Percentiles rank a stretch among this genome's conserved stretches.
These are phyloP conservation scores for Entomortierella beljakovae DNA, from an alignment of 192 early-diverging fungal genomes.

Conservation along the genomic window DNA sequence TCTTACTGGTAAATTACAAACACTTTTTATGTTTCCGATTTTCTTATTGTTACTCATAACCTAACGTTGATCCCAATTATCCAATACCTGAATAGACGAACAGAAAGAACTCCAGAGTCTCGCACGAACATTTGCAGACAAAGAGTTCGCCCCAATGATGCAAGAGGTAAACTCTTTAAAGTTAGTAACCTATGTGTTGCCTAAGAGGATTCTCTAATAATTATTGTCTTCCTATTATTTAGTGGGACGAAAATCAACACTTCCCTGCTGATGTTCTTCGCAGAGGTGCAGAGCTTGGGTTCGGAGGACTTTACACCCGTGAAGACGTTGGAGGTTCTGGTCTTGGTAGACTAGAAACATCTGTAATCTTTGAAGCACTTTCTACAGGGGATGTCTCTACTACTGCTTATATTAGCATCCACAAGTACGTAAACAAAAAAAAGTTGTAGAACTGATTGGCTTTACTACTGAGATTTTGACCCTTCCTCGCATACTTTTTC, in stretches of 20 bases:
- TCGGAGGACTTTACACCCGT: slow-evolving; percentile 60
- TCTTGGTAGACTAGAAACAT: slow-evolving; percentile 60
- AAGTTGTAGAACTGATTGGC: not conserved
- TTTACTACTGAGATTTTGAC: not conserved
- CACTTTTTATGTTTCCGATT: not conserved
- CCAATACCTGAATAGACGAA: slow-evolving; percentile 41
- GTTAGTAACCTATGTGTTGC: not conserved
- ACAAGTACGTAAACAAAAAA: slow-evolving; percentile 50
- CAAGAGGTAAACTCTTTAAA: slow-evolving; percentile 44
- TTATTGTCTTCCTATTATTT: not conserved
- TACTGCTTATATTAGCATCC: slow-evolving; percentile 68
- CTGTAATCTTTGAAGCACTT: slow-evolving; percentile 67
- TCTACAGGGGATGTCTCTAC: slow-evolving; percentile 64
- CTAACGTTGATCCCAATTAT: not conserved
- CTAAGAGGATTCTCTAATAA: not conserved
- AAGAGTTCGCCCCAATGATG: slow-evolving; percentile 68
- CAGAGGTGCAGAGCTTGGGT: slow-evolving; percentile 67
- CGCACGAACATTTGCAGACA: slow-evolving; percentile 63
- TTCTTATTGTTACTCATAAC: not conserved
- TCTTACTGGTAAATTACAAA: slow-evolving; percentile 27
- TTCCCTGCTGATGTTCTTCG: slow-evolving; percentile 62
- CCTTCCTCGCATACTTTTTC: not conserved
- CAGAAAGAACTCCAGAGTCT: slow-evolving; percentile 60
- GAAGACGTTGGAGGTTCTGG: slow-evolving; percentile 66
- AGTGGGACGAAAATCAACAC: slow-evolving; percentile 64